These are phyloP conservation scores for Garcia nutans DNA, from an alignment of 345 rosid species.

Conservation along the genomic window DNA sequence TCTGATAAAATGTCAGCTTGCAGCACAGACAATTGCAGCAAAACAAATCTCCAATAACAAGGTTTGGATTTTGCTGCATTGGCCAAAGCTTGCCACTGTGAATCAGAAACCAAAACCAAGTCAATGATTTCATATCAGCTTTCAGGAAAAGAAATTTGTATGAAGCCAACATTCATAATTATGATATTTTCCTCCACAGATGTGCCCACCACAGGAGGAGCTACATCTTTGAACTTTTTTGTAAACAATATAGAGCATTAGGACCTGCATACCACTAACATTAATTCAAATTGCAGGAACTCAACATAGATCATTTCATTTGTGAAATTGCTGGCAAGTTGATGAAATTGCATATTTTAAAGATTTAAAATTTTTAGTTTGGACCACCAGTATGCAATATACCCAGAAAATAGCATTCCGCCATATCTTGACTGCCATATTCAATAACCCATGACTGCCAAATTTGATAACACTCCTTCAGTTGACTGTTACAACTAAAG, in stretches of 20 bases:
- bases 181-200: neutral
- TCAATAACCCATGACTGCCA: neutral
- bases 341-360: neutral
- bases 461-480: too few species aligned
- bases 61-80: constrained; percentile 64
- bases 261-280: neutral
- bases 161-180: neutral
- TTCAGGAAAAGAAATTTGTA: constrained; percentile 9
- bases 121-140: neutral
- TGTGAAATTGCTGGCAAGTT: neutral
- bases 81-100: constrained; percentile 89
- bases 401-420: neutral
- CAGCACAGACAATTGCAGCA: constrained; percentile 66
- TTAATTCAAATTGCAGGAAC: neutral
- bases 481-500: neutral
- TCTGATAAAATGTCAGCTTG: constrained; percentile 66
- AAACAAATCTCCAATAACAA: constrained; percentile 91
- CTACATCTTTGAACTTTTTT: neutral
- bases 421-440: neutral
- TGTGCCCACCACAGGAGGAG: neutral
- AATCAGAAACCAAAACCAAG: constrained; percentile 22
- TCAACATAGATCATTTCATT: neutral
- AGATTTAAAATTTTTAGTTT: neutral
- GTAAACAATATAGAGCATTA: neutral
- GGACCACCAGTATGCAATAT: neutral